Evolutionary conservation across 306 rosid species (phyloP), one percentile per base, ranked within the genome.

Genomic region (Rosa lucieae): DNA sequence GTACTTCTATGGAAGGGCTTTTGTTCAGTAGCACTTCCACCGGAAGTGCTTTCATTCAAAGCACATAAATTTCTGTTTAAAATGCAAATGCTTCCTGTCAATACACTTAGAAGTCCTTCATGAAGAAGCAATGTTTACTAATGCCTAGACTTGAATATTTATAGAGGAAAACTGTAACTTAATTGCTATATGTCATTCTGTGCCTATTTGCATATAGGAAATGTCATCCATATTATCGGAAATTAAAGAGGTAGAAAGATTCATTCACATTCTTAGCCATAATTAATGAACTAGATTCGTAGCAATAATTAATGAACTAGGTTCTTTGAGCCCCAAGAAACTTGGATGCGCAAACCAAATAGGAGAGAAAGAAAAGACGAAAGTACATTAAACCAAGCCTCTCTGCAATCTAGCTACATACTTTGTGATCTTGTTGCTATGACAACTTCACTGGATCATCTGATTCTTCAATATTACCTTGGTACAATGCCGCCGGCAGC

Each of bases 401-500:
- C 39, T 39, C 55, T 46, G 48, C 29, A 67, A 70, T 69, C 73
- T 47, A 65, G 72, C 76, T 43, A 63, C 76, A 70, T 5, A 32
- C 14, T 44, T 23, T 21, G n/a, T 40, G 53, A 47, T 29, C 37
- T 23, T 17, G 40, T 61, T 58, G 58, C 47, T 67, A 26, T 73
- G 32, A 40, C 72, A 63, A 61, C 76, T 67, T 63, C 75, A 61
- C 65, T 37, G 44, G 73, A 42, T 67, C 70, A 32, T 58, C 74
- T 72, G 56, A 66, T 65, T 69, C 66, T 37, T 74, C 68, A n/a
- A n/a, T n/a, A 66, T 70, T 75, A 77, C 49, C 59, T 75, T 21
- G 83, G 73, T 40, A 62, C 53, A 2, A 87, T 82, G 20, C 84
- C 83, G 2, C 81, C 78, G 5, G 89, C 87, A 1, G 77, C 89